A percentile compares a stretch with the other conserved stretches of the same genome.
phyloP scores from a whole-genome alignment of 768 basidiomycete species.

The Clathrus columnatus region DNA sequence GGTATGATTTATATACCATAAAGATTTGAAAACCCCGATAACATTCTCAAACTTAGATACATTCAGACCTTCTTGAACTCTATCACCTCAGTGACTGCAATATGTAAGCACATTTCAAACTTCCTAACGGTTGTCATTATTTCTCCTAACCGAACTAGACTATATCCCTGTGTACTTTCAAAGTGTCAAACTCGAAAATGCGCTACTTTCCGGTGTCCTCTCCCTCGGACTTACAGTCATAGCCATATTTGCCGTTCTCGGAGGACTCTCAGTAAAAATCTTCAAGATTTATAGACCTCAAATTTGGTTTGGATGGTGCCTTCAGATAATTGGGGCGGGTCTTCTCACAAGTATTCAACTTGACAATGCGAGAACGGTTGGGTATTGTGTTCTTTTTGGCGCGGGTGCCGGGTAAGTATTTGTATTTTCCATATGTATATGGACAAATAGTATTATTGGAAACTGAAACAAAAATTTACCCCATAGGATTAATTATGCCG shows the following conservation, averaged over 20 bases:
- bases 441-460: no score
- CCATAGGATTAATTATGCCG: slow-evolving; percentile 12
- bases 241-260: slow-evolving; percentile 31
- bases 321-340: slow-evolving; percentile 27
- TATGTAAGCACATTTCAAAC: slow-evolving; percentile 17
- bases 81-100: slow-evolving; percentile 16
- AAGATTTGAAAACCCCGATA: neutral
- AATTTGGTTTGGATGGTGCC: slow-evolving; percentile 28
- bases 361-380: slow-evolving; percentile 18
- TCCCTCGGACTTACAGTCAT: slow-evolving; percentile 29
- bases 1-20: slow-evolving; percentile 10
- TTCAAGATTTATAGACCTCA: slow-evolving; percentile 30
- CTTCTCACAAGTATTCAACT: slow-evolving; percentile 23
- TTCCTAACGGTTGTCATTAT: no score
- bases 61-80: slow-evolving; percentile 25
- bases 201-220: slow-evolving; percentile 28
- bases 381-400: slow-evolving; percentile 21
- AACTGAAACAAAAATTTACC: neutral
- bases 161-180: slow-evolving; percentile 32
- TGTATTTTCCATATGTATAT: neutral
- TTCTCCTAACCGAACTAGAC: no score
- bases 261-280: slow-evolving; percentile 28
- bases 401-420: slow-evolving; percentile 7
- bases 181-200: slow-evolving; percentile 28
- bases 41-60: slow-evolving; percentile 19